Evolutionary conservation across 202 grass and related monocot species (phyloP).

Genomic region (Panicum virgatum): DNA sequence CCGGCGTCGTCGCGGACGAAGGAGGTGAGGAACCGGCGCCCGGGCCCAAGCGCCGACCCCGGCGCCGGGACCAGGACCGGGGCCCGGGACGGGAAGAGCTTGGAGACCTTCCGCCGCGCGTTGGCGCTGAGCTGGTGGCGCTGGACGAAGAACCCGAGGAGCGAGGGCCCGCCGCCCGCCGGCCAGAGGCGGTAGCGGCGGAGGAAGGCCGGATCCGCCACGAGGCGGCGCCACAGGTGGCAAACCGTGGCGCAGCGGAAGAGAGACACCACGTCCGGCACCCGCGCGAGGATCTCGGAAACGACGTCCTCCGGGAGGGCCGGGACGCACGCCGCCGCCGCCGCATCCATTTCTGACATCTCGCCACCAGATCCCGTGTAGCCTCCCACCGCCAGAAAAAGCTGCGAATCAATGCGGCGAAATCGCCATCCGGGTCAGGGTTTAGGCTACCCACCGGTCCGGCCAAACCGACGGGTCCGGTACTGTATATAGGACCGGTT

Average conservation of each 20-base stretch:
- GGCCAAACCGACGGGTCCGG: too few species aligned
- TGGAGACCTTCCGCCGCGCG: background rate
- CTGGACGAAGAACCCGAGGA: background rate
- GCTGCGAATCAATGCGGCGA: too few species aligned
- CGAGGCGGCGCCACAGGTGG: background rate
- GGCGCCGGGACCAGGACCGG: background rate
- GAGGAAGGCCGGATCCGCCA: background rate
- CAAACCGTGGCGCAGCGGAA: background rate
- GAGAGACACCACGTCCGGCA: background rate
- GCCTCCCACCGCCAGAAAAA: too few species aligned
- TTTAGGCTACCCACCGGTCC: too few species aligned
- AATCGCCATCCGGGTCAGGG: too few species aligned
- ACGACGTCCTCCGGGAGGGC: background rate
- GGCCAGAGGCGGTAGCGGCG: background rate
- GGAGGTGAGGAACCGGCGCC: background rate
- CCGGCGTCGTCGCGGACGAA: background rate
- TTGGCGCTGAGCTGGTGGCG: background rate
- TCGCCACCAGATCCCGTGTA: too few species aligned
- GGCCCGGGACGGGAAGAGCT: background rate
- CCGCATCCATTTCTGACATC: background rate
- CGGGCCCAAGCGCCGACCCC: background rate
- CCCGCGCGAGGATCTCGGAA: background rate
- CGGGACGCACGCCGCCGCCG: background rate
- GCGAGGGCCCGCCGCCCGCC: background rate
- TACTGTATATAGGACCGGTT: too few species aligned